Conservation (phyloP, 108 stramenopile species). For the Skeletonema grethae region DNA sequence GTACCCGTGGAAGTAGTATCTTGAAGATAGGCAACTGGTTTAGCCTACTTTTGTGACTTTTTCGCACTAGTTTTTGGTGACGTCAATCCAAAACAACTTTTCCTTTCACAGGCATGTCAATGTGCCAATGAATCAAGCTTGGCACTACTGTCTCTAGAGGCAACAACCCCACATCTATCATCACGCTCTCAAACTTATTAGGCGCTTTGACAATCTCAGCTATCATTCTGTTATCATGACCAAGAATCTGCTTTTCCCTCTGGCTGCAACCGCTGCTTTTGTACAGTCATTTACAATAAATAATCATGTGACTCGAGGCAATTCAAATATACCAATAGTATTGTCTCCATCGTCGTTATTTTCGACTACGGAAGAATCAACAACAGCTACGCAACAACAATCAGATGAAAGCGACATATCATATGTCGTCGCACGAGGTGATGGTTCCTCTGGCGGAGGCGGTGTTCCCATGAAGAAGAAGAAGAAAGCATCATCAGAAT, state of each 20-base stretch:
- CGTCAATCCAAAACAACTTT: too few relatives aligned
- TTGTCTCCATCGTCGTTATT: not conserved
- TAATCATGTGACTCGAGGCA: not conserved
- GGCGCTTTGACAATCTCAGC: not conserved
- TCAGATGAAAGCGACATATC: conserved; percentile 24
- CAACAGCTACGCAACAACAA: not conserved
- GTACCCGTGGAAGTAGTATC: too few relatives aligned
- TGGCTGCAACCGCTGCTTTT: not conserved
- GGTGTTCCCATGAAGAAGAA: conserved; percentile 77
- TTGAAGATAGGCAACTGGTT: too few relatives aligned
- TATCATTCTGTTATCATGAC: not conserved
- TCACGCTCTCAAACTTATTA: too few relatives aligned
- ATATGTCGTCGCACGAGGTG: conserved; percentile 70
- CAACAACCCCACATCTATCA: too few relatives aligned
- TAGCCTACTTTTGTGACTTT: too few relatives aligned
- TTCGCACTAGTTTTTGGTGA: too few relatives aligned
- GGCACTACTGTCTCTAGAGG: too few relatives aligned
- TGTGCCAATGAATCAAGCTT: too few relatives aligned
- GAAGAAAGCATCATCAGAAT: not conserved
- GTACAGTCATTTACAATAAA: not conserved
- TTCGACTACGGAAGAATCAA: not conserved
- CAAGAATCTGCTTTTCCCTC: not conserved
- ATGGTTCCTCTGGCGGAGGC: conserved; percentile 84
- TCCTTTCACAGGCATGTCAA: too few relatives aligned
- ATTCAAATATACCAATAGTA: not conserved